Evolutionary conservation across 805 yeast genomes (phyloP).

Genomic region (Pachysolen tannophilus): DNA sequence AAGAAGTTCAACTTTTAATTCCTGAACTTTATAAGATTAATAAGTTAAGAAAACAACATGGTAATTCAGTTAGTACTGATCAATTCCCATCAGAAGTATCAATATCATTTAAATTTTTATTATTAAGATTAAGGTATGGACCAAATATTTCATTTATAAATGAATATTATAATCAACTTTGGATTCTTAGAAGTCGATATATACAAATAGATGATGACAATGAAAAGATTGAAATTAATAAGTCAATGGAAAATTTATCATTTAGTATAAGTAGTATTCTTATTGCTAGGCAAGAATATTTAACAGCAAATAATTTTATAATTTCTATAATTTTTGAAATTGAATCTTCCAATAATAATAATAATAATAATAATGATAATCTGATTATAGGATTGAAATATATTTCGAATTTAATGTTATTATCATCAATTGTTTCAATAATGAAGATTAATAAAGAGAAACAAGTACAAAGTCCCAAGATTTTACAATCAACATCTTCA

Average conservation of each 20-base stretch:
- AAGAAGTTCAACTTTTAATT: constrained; percentile 19
- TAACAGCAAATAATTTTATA: constrained; percentile 18
- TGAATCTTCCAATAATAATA: background rate
- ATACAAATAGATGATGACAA: too few species aligned
- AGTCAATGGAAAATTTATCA: constrained; percentile 9
- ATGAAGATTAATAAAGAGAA: constrained; percentile 11
- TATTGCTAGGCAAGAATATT: constrained; percentile 19
- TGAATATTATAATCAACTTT: constrained; percentile 34
- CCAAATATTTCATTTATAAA: constrained; percentile 34
- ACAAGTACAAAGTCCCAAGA: too few species aligned
- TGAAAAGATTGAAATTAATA: constrained; percentile 1
- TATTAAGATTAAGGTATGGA: constrained; percentile 33
- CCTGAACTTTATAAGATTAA: constrained; percentile 17
- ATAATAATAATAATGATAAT: constrained; percentile 10
- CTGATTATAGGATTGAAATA: constrained; percentile 7
- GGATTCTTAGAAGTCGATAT: constrained; percentile 16
- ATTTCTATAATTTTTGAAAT: constrained; percentile 4
- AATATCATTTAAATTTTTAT: constrained; percentile 19
- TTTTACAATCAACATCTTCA: too few species aligned
- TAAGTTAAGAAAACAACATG: constrained; percentile 8
- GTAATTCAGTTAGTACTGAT: constrained; percentile 6
- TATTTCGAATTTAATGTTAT: constrained; percentile 10
- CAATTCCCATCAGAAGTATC: constrained; percentile 13
- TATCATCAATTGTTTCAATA: constrained; percentile 13
- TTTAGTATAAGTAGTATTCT: constrained; percentile 17